These are phyloP conservation scores for Simplicillium sp. DNA, from an alignment of 2,329 filamentous ascomycete species.

Conservation along the genomic window DNA sequence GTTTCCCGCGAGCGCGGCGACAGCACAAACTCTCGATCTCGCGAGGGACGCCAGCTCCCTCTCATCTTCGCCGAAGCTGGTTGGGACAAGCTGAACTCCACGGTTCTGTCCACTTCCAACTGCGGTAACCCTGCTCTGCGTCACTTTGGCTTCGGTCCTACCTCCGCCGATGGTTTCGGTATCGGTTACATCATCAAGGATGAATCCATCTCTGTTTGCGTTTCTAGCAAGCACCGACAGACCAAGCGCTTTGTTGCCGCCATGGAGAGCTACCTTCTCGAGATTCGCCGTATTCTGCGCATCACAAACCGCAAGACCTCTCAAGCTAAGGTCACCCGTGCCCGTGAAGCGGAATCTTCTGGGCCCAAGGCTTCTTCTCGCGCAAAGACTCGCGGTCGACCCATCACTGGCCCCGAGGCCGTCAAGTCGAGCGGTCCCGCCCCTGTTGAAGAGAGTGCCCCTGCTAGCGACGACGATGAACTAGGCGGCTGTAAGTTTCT, in stretches of 20 bases:
- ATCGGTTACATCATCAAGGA: slow-evolving; percentile 99
- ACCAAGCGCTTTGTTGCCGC: slow-evolving; percentile 85
- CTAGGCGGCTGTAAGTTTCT: slow-evolving; percentile 75
- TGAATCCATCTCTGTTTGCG: slow-evolving; percentile 61
- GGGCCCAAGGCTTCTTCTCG: slow-evolving; percentile 27
- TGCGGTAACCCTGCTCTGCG: slow-evolving; percentile 92
- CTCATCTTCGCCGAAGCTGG: slow-evolving; percentile 77
- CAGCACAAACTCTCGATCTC: slow-evolving; percentile 41
- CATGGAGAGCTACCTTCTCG: slow-evolving; percentile 80
- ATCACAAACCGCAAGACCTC: slow-evolving; percentile 46
- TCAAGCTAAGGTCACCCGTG: slow-evolving; percentile 35
- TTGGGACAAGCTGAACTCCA: slow-evolving; percentile 93
- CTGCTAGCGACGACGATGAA: slow-evolving; percentile 75
- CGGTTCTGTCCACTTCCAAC: slow-evolving; percentile 94
- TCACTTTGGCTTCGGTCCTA: slow-evolving; percentile 94
- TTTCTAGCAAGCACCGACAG: slow-evolving; percentile 87
- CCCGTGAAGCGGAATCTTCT: slow-evolving; percentile 41
- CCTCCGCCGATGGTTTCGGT: slow-evolving; percentile 86
- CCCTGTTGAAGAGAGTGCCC: slow-evolving; percentile 57
- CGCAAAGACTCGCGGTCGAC: slow-evolving; percentile 62
- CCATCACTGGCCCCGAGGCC: slow-evolving; percentile 52
- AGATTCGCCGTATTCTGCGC: slow-evolving; percentile 76
- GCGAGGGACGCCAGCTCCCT: slow-evolving; percentile 49
- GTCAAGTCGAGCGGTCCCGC: slow-evolving; percentile 31
- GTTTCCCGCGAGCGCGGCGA: slow-evolving; percentile 39